These are phyloP conservation scores for Lactarius psammicola DNA, from an alignment of 768 basidiomycete genomes.

Conservation along the genomic window DNA sequence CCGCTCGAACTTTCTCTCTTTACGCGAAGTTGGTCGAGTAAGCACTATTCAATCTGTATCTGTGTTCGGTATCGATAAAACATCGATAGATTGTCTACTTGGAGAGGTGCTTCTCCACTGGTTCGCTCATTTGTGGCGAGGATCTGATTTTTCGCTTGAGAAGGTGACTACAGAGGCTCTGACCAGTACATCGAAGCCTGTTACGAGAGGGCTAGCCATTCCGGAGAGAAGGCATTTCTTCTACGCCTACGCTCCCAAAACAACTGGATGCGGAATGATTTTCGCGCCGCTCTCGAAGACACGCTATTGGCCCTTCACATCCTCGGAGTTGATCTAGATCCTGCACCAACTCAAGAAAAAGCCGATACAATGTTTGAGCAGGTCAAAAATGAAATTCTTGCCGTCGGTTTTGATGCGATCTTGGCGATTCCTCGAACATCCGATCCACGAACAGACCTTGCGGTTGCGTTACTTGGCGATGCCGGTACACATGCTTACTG, in stretches of 20 bases:
- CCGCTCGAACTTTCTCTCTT: slow-evolving; percentile 49
- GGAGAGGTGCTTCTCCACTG: slow-evolving; percentile 49
- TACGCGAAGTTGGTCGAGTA: slow-evolving; percentile 61
- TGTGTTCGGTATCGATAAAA: slow-evolving; percentile 7
- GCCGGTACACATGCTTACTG: slow-evolving; percentile 73
- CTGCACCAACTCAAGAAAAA: slow-evolving; percentile 50
- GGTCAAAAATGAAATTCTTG: slow-evolving; percentile 68
- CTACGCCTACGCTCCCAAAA: slow-evolving; percentile 62
- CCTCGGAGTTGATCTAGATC: slow-evolving; percentile 60
- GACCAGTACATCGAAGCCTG: slow-evolving; percentile 56
- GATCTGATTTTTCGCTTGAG: not conserved
- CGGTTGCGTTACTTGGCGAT: slow-evolving; percentile 65
- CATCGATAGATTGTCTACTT: slow-evolving; percentile 51
- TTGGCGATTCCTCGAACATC: slow-evolving; percentile 59
- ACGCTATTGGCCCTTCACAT: slow-evolving; percentile 58
- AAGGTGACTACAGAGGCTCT: slow-evolving; percentile 55
- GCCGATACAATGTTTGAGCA: slow-evolving; percentile 66
- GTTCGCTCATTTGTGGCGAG: not conserved
- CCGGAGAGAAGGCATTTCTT: slow-evolving; percentile 56
- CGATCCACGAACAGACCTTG: slow-evolving; percentile 58
- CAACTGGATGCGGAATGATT: slow-evolving; percentile 59
- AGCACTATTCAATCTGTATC: slow-evolving; percentile 33
- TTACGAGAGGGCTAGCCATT: slow-evolving; percentile 44
- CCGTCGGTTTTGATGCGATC: slow-evolving; percentile 68
- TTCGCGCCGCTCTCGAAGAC: slow-evolving; percentile 54